phyloP scores from a whole-genome alignment of 2,329 filamentous ascomycete species.

The Periconia sp. region DNA sequence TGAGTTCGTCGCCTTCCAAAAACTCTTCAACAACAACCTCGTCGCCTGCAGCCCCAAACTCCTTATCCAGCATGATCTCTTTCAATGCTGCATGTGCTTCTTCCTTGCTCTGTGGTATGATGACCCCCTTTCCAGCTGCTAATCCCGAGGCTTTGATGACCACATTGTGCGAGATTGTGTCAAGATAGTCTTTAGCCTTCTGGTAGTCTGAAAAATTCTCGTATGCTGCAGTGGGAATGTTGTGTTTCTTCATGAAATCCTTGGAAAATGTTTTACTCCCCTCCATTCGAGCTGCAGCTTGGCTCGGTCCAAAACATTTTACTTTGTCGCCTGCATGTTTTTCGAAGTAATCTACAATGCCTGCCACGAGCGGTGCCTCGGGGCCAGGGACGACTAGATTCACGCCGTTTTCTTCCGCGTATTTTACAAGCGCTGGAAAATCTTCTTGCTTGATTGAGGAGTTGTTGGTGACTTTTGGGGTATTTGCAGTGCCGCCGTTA shows the following conservation, averaged over 20 bases:
- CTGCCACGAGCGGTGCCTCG: slow-evolving; percentile 90
- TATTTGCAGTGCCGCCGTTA: slow-evolving; percentile 72
- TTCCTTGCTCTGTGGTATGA: slow-evolving; percentile 78
- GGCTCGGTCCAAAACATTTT: slow-evolving; percentile 81
- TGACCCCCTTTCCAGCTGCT: slow-evolving; percentile 93
- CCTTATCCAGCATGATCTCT: slow-evolving; percentile 86
- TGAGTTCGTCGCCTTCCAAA: slow-evolving; percentile 86
- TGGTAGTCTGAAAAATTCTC: slow-evolving; percentile 83
- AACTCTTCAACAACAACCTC: slow-evolving; percentile 97
- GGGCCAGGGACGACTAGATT: slow-evolving; percentile 89
- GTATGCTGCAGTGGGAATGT: slow-evolving; percentile 88
- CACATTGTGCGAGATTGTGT: slow-evolving; percentile 37
- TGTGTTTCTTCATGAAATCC: slow-evolving; percentile 92
- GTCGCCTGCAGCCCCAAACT: slow-evolving; percentile 83
- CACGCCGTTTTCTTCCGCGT: slow-evolving; percentile 72
- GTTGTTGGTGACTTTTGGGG: slow-evolving; percentile 72
- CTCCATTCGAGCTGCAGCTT: slow-evolving; percentile 85
- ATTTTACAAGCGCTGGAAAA: slow-evolving; percentile 73
- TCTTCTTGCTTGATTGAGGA: slow-evolving; percentile 69
- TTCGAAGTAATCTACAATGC: slow-evolving; percentile 82
- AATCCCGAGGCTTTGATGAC: slow-evolving; percentile 94
- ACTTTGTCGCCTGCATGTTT: slow-evolving; percentile 56
- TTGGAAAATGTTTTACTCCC: slow-evolving; percentile 97
- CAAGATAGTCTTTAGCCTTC: slow-evolving; percentile 70
- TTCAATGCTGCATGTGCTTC: slow-evolving; percentile 81